Percentiles rank a stretch among this genome's conserved stretches.
These are phyloP conservation scores for Bertia moriformis DNA, from an alignment of 2,329 filamentous ascomycete species.

Conservation along the genomic window DNA sequence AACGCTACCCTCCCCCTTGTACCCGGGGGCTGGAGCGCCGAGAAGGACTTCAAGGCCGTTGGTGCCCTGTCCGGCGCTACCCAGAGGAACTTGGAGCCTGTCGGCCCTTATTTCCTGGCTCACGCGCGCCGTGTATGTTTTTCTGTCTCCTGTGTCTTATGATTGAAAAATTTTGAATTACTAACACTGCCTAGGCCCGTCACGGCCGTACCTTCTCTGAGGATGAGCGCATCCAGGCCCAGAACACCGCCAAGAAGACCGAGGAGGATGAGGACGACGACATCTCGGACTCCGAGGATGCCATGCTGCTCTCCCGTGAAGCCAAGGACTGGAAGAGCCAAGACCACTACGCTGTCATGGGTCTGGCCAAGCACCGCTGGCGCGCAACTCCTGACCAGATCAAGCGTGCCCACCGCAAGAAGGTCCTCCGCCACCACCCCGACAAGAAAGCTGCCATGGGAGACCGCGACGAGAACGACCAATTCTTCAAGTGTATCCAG, in stretches of 20 bases:
- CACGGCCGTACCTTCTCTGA: slow-evolving; percentile 98
- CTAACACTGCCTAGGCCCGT: too few relatives aligned
- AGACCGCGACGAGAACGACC: slow-evolving; percentile 77
- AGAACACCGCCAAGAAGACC: slow-evolving; percentile 86
- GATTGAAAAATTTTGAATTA: too few relatives aligned
- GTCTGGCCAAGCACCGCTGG: slow-evolving; percentile 80
- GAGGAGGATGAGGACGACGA: slow-evolving; percentile 83
- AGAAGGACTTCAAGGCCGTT: slow-evolving; percentile 83
- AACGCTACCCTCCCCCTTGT: slow-evolving; percentile 59
- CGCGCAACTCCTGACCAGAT: slow-evolving; percentile 95
- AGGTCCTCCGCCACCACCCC: slow-evolving; percentile 96
- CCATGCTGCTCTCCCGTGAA: slow-evolving; percentile 78
- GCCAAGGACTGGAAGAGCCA: slow-evolving; percentile 99
- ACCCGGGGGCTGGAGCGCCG: slow-evolving; percentile 66
- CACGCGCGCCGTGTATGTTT: slow-evolving; percentile 71
- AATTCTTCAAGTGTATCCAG: slow-evolving; percentile 99
- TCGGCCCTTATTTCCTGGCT: slow-evolving; percentile 93
- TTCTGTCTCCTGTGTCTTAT: too few relatives aligned
- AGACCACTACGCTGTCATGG: slow-evolving; percentile 96
- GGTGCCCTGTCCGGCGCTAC: slow-evolving; percentile 63
- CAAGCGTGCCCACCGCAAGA: slow-evolving; percentile 97
- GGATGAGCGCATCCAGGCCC: slow-evolving; percentile 92
- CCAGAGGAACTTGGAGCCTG: slow-evolving; percentile 82
- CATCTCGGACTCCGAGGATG: slow-evolving; percentile 85
- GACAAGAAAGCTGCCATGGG: slow-evolving; percentile 95